Conservation (phyloP, 1,284 basidiomycete species). For the Binderoboletus segoi region DNA sequence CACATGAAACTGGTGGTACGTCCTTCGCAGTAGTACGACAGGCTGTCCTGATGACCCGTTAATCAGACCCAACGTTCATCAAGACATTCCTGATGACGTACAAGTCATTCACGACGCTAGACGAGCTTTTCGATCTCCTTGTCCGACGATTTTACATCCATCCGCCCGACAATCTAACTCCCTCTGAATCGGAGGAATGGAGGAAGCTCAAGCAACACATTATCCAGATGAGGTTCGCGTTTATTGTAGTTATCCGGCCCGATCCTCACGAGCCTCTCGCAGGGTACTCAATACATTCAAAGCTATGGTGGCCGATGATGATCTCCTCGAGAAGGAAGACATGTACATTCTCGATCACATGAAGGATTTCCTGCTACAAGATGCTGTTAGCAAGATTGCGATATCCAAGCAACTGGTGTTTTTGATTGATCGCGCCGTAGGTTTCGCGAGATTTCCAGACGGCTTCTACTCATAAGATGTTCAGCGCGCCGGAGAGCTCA, state of each 20-base stretch:
- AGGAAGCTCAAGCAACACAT: constrained; percentile 86
- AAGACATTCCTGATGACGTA: constrained; percentile 97
- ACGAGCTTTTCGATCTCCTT: constrained; percentile 87
- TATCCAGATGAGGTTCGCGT: constrained; percentile 79
- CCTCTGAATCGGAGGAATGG: constrained; percentile 80
- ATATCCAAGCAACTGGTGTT: constrained; percentile 75
- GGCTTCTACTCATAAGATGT: constrained; percentile 23
- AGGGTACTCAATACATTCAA: constrained; percentile 86
- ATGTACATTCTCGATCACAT: constrained; percentile 75
- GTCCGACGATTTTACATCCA: constrained; percentile 82
- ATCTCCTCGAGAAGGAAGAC: constrained; percentile 83
- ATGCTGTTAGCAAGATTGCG: constrained; percentile 61
- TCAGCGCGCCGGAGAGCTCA: constrained; percentile 58
- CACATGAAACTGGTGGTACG: constrained; percentile 82
- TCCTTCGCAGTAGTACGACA: constrained; percentile 3
- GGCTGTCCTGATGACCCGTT: constrained; percentile 2
- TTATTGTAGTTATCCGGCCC: not conserved
- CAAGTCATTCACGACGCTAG: constrained; percentile 89
- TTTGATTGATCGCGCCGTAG: constrained; percentile 76
- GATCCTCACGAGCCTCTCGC: constrained; percentile 9
- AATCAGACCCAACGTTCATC: constrained; percentile 77
- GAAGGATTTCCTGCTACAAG: constrained; percentile 74
- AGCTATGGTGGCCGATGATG: constrained; percentile 78
- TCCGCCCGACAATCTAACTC: constrained; percentile 70
- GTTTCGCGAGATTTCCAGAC: constrained; percentile 35